A percentile compares a stretch with the other conserved stretches of the same genome.
Conservation (phyloP, 345 rosid species). For the Limnanthes douglasii region DNA sequence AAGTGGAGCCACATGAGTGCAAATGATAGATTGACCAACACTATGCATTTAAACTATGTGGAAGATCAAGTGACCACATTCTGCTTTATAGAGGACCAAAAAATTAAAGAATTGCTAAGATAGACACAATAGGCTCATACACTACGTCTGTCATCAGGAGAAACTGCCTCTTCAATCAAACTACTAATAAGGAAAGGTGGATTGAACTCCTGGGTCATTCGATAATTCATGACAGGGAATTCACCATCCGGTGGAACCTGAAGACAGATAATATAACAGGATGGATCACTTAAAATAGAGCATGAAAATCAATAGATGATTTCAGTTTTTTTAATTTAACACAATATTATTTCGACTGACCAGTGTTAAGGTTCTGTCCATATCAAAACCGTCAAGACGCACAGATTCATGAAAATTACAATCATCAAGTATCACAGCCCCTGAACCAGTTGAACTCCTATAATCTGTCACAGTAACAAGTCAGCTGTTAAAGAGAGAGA, state of each 20-base stretch:
- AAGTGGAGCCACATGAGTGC: no score
- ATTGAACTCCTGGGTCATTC: slow-evolving; percentile 97
- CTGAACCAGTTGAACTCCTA: slow-evolving; percentile 69
- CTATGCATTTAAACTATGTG: no score
- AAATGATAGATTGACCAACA: no score
- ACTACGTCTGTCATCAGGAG: no score
- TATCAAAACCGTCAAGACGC: slow-evolving; percentile 80
- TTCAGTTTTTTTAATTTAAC: no score
- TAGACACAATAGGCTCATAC: no score
- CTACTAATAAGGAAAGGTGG: slow-evolving; percentile 93
- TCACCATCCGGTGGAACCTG: slow-evolving; percentile 99
- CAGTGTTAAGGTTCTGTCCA: slow-evolving; percentile 77
- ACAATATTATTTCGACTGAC: slow-evolving; percentile 29
- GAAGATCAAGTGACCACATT: no score
- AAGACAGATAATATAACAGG: slow-evolving; percentile 12
- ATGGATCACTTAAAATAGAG: no score
- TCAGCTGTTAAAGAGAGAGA: no score
- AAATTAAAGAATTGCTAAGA: no score
- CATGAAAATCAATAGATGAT: no score
- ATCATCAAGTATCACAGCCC: slow-evolving; percentile 83
- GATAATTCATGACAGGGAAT: slow-evolving; percentile 98
- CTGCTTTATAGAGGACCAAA: no score
- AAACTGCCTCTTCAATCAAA: slow-evolving; percentile 94
- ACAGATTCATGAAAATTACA: slow-evolving; percentile 99
- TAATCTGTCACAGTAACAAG: slow-evolving; percentile 45